phyloP scores from a whole-genome alignment of 2,329 filamentous ascomycete species.

The Botrytis medusae region DNA sequence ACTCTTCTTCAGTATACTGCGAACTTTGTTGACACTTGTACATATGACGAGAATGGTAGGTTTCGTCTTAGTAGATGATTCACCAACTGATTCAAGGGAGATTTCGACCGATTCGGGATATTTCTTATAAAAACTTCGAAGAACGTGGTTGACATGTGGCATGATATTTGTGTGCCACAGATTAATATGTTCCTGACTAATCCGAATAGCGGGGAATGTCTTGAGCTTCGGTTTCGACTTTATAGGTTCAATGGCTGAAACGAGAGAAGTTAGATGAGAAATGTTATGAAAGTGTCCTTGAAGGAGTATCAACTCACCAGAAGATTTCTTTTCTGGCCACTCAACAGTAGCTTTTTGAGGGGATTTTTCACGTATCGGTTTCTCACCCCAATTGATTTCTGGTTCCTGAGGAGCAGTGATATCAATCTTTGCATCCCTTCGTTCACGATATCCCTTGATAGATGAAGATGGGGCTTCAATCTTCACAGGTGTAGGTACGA shows the following conservation, averaged over 20 bases:
- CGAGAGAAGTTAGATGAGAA: constrained; percentile 12
- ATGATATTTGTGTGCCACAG: constrained; percentile 72
- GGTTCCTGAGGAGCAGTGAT: constrained; percentile 23
- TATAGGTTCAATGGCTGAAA: constrained; percentile 26
- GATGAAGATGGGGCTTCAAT: constrained; percentile 30
- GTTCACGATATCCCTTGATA: constrained; percentile 25
- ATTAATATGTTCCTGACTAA: constrained; percentile 62
- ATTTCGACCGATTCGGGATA: constrained; percentile 77
- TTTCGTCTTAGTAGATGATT: constrained; percentile 61
- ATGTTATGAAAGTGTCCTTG: background rate
- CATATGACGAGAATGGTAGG: constrained; percentile 78
- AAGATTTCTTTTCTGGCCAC: constrained; percentile 32
- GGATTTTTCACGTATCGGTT: constrained; percentile 27
- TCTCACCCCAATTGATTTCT: constrained; percentile 32
- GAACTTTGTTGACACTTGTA: constrained; percentile 71
- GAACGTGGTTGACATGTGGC: constrained; percentile 69
- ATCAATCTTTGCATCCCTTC: constrained; percentile 20
- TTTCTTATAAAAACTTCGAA: constrained; percentile 70
- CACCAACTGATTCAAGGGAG: constrained; percentile 72
- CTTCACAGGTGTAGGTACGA: constrained; percentile 30
- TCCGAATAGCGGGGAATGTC: constrained; percentile 58
- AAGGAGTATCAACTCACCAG: constrained; percentile 23
- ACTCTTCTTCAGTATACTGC: constrained; percentile 67
- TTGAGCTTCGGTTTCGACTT: constrained; percentile 48
- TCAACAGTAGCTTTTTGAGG: constrained; percentile 18